Evolutionary conservation across 257 asterid genomes (phyloP).

Genomic region (Capsicum chinense): DNA sequence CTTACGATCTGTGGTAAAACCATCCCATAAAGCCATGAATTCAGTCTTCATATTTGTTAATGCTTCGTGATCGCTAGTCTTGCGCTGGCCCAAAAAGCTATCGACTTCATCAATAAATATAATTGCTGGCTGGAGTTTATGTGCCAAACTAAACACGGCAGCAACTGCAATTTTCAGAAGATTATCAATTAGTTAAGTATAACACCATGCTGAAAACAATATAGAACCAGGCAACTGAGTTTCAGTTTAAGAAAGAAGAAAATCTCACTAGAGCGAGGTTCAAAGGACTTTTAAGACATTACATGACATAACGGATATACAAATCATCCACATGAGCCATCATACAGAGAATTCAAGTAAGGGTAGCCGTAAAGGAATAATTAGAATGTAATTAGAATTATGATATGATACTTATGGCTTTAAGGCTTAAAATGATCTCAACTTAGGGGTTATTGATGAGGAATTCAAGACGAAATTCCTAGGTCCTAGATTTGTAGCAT

Average conservation of each 20-base stretch:
- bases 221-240: not conserved
- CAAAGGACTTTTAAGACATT: not conserved
- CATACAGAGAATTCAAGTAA: not conserved
- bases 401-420: not conserved
- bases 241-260: too few relatives aligned
- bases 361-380: not conserved
- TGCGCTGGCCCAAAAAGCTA: constrained; percentile 95
- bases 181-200: not conserved
- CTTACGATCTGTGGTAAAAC: constrained; percentile 94
- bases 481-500: not conserved
- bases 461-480: not conserved
- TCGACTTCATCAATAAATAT: constrained; percentile 96
- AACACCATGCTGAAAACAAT: not conserved
- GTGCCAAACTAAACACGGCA: constrained; percentile 92
- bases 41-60: constrained; percentile 92
- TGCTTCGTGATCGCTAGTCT: constrained; percentile 83
- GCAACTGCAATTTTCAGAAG: constrained; percentile 60
- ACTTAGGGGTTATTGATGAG: not conserved
- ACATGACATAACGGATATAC: not conserved
- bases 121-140: constrained; percentile 98
- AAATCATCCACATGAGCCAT: constrained; percentile 1
- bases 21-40: constrained; percentile 99
- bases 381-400: not conserved
- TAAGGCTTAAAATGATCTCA: not conserved
- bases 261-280: too few relatives aligned